A percentile compares a stretch with the other conserved stretches of the same genome.
Conservation (phyloP, 163 green algal genomes). For the Scenedesmus sp. region DNA sequence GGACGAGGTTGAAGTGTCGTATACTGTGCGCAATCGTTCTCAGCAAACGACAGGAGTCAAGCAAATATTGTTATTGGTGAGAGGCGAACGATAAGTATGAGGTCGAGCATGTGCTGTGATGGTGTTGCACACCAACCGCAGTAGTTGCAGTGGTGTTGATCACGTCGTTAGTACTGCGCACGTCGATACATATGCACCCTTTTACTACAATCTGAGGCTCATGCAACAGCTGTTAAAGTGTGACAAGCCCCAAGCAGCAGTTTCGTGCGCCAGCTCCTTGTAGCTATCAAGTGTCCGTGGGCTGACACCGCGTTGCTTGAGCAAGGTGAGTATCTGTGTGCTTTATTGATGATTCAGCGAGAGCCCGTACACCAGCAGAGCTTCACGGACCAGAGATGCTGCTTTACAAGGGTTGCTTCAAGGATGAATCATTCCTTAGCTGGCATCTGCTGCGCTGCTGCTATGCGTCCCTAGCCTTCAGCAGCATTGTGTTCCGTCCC, state of each 20-base stretch:
- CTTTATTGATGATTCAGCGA: neutral
- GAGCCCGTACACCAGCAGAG: neutral
- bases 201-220: neutral
- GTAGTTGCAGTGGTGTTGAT: neutral
- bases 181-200: neutral
- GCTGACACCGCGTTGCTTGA: neutral
- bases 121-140: neutral
- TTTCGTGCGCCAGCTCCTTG: neutral
- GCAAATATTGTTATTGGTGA: neutral
- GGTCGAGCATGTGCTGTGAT: neutral
- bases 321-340: neutral
- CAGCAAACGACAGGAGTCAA: neutral
- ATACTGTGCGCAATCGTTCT: neutral
- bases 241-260: neutral
- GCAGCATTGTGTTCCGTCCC: neutral
- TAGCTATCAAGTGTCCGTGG: neutral
- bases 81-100: neutral
- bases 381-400: neutral
- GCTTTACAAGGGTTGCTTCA: neutral
- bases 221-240: neutral
- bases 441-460: neutral
- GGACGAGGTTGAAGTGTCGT: neutral
- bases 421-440: neutral
- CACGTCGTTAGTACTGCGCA: neutral
- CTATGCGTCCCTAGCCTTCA: neutral